A percentile compares a stretch with the other conserved stretches of the same genome.
Conservation (phyloP, 257 asterid genomes). For the Solanum lignicaule region DNA sequence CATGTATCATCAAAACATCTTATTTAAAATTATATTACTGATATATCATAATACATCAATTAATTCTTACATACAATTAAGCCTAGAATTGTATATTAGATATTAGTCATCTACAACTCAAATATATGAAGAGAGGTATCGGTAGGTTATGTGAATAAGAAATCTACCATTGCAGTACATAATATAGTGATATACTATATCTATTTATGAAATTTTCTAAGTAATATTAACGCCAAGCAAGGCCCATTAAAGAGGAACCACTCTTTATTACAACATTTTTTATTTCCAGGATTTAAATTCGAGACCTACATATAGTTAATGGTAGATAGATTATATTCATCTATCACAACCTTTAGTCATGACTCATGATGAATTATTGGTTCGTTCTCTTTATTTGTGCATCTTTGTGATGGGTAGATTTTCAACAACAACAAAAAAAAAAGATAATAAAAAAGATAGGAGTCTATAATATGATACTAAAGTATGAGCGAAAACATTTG, state of each 20-base stretch:
- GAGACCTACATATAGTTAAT: not conserved
- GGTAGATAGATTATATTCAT: not conserved
- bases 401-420: not conserved
- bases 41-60: no score
- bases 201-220: no score
- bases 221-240: not conserved
- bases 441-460: not conserved
- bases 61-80: no score
- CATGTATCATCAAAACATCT: no score
- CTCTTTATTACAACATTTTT: not conserved
- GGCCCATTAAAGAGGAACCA: not conserved
- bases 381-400: not conserved
- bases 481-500: not conserved
- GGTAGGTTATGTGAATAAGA: no score
- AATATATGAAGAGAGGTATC: no score
- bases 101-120: no score
- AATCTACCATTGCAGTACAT: no score
- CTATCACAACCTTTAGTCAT: not conserved
- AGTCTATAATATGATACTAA: not conserved
- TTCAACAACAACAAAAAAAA: not conserved
- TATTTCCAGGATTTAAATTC: not conserved
- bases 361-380: not conserved
- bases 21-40: no score
- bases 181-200: no score
- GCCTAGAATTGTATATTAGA: no score